These are phyloP conservation scores for Euphrasia confusa DNA, from an alignment of 257 asterid genomes.

Conservation along the genomic window DNA sequence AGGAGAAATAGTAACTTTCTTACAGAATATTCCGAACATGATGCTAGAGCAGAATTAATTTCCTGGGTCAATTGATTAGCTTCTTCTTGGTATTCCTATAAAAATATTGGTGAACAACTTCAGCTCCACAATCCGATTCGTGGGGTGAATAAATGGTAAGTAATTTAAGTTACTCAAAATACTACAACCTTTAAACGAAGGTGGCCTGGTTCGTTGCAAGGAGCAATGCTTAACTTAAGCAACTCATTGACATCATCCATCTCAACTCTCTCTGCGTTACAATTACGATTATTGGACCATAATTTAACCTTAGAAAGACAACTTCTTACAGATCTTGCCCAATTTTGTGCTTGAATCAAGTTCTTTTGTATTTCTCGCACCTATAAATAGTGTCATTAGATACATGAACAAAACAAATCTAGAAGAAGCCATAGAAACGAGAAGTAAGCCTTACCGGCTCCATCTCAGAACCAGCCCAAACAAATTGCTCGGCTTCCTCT, in stretches of 20 bases:
- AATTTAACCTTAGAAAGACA: conserved; percentile 57
- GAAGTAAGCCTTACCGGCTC: conserved; percentile 54
- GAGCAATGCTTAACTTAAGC: conserved; percentile 44
- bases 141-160: conserved; percentile 15
- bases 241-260: conserved; percentile 55
- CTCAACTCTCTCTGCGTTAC: conserved; percentile 41
- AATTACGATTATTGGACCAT: conserved; percentile 41
- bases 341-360: conserved; percentile 57
- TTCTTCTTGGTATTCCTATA: conserved; percentile 58
- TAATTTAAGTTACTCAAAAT: conserved; percentile 18
- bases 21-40: conserved; percentile 48
- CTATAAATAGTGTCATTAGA: conserved; percentile 36
- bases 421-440: conserved; percentile 13
- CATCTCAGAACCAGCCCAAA: conserved; percentile 97
- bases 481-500: conserved; percentile 80
- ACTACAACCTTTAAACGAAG: conserved; percentile 57
- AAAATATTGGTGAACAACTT: conserved; percentile 21
- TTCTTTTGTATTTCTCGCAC: conserved; percentile 64
- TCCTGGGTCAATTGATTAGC: conserved; percentile 59
- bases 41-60: conserved; percentile 51
- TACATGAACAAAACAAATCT: conserved; percentile 12
- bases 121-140: conserved; percentile 25
- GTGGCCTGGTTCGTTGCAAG: conserved; percentile 59
- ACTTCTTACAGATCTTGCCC: conserved; percentile 63
- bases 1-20: conserved; percentile 31